Evolutionary conservation across 2,329 filamentous ascomycete genomes (phyloP), one percentile per base, ranked within the genome.

Genomic region (Xylaria hypoxylon): DNA sequence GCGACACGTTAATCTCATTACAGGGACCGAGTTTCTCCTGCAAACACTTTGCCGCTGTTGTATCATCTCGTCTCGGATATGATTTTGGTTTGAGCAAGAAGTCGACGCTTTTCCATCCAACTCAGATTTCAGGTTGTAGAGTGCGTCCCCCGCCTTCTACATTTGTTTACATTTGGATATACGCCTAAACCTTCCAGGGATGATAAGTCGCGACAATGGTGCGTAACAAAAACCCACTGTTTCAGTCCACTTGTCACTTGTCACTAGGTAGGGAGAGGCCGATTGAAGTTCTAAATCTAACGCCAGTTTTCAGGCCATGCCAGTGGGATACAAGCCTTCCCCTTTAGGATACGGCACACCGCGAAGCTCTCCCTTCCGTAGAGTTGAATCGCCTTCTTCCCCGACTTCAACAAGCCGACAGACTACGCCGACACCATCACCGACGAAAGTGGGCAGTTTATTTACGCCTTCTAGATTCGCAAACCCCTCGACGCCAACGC

Each of bases 311-410:
- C 52, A 86, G 88, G 85, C 83, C 77, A 85, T 83, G 77, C 84
- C 81, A 64, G 77, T 83, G 56, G 81, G 86, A 64, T 92, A 90
- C 79, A 92, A 92, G 78, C 89, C 90, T 15, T 92, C 90, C 26
- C 89, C 89, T 61, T 80, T 92, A 67, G 90, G 90, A 67, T 92
- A 91, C 79, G 89, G 89, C 70, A 90, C 91, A 52, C 86, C 88
- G 72, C 88, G 92, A 77, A 86, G 81, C 74, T 90, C 88, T 57
- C 88, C 88, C 13, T 90, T 90, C 76, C 85, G 88, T 65, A 80
- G 88, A 71, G 83, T 87, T 59, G 87, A 88, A 71, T 88, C 87
- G 22, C 86, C 88, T 22, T 84, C 86, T 26, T 92, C 91, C 10
- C 89, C 91, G 2, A 90, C 87, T 38, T 80, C 86, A 52, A 26